These are phyloP conservation scores for Phytopythium delawarense DNA, from an alignment of 352 stramenopile species.

Conservation along the genomic window DNA sequence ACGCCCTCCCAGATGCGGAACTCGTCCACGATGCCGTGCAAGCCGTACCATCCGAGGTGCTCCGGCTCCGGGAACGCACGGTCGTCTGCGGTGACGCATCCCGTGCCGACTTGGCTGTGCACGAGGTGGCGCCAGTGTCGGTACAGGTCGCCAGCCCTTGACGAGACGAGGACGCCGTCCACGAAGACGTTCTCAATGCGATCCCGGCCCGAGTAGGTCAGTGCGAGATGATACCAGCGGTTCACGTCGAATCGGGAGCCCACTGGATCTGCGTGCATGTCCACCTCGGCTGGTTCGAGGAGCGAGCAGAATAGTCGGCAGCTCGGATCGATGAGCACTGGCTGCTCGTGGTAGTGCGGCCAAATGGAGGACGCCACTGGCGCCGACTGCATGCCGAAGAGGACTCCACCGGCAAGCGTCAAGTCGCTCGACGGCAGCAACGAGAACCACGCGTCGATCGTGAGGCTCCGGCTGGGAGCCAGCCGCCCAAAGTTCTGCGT, in stretches of 20 bases:
- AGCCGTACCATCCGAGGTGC: slow-evolving; percentile 39
- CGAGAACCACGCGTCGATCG: slow-evolving; percentile 39
- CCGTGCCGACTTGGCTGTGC: slow-evolving; percentile 36
- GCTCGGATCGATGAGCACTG: slow-evolving; percentile 30
- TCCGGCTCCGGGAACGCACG: slow-evolving; percentile 18
- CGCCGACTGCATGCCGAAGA: slow-evolving; percentile 40
- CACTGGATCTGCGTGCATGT: slow-evolving; percentile 6
- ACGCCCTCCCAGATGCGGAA: slow-evolving; percentile 17
- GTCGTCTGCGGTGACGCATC: slow-evolving; percentile 23
- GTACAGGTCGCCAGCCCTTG: slow-evolving; percentile 14
- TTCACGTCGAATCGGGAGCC: slow-evolving; percentile 16
- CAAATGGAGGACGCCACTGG: slow-evolving; percentile 21
- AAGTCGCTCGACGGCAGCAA: slow-evolving; percentile 12
- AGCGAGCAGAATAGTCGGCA: slow-evolving; percentile 44
- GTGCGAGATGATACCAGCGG: slow-evolving; percentile 41
- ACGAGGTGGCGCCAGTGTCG: slow-evolving; percentile 32
- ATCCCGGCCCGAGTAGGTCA: slow-evolving; percentile 25
- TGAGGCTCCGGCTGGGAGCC: slow-evolving; percentile 19
- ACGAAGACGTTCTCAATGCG: slow-evolving; percentile 33
- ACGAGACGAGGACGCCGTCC: slow-evolving; percentile 23
- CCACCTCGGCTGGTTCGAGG: slow-evolving; percentile 18
- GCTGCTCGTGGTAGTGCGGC: slow-evolving; percentile 41
- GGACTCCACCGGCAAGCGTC: slow-evolving; percentile 21
- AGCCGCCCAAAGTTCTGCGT: slow-evolving; percentile 16
- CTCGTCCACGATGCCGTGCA: slow-evolving; percentile 37